Evolutionary conservation across 2,329 filamentous ascomycete species (phyloP), one percentile per base, ranked within the genome.

Genomic region (Aspergillus ustus): DNA sequence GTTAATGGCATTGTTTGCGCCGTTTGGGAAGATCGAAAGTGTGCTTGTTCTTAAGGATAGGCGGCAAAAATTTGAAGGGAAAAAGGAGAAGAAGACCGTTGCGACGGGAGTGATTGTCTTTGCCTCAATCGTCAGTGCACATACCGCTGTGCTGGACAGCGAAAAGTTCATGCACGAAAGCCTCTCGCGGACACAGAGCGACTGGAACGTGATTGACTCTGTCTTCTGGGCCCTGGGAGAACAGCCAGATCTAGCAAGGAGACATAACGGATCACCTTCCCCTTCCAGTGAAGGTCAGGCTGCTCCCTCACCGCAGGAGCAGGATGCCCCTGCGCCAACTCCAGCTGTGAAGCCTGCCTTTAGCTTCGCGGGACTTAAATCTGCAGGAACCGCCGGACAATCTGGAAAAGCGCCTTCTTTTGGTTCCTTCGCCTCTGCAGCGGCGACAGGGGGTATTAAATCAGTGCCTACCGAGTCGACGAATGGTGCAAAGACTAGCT

Each of bases 11-110:
- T 73, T 85, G 15, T 88, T 88, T 69, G 73, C 75, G 1, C 73
- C 77, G 17, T 87, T 87, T 67, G 86, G 86, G n/a, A 78, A 80
- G 50, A 77, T 89, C 13, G 84, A 88, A 63, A 83, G 81, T 62
- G 76, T 82, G 0, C 77, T 85, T 48, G 73, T 86, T 37, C 75
- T 86, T 52, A 85, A 84, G 63, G 84, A 87, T 67, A 87, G 86
- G 70, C 84, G 84, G 65, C 77, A 80, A 60, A 80, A 80, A 6
- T 66, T 82, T 3, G 79, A 80, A 6, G 82, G 82, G 4, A 77
- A 78, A 59, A 81, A 81, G 60, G 81, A 84, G 65, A 84, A 84
- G 66, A 82, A 81, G 60, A 73, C 81, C 2, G 74, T 84, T 58
- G 83, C 80, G 5, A 84, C 80, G 1, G 85, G 81, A 0, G 81